Evolutionary conservation across 108 stramenopile species (phyloP).

Genomic region (Cylindrotheca fusiformis): DNA sequence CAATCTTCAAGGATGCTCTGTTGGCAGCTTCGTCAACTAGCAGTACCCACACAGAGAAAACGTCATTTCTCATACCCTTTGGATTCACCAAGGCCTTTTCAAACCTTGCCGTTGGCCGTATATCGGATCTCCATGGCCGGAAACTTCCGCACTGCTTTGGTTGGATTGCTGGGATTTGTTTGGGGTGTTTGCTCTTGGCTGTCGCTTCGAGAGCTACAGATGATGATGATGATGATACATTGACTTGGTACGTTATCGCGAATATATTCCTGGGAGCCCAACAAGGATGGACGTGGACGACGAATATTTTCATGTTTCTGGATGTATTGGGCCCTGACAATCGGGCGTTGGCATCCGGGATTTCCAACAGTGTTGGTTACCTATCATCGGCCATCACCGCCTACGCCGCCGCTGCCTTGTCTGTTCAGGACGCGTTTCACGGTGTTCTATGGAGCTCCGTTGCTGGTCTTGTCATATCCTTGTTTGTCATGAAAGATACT

Average conservation of each 20-base stretch:
- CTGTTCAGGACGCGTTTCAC: not conserved
- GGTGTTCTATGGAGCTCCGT: constrained; percentile 1
- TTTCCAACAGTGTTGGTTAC: constrained; percentile 22
- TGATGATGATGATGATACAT: not conserved
- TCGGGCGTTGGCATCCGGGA: constrained; percentile 14
- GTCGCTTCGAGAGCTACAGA: not conserved
- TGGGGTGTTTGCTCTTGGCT: constrained; percentile 7
- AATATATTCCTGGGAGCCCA: constrained; percentile 24
- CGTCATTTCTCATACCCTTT: constrained; percentile 22
- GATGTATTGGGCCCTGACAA: constrained; percentile 20
- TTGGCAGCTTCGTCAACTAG: not conserved
- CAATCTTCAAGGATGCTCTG: constrained; percentile 18
- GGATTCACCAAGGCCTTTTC: constrained; percentile 26
- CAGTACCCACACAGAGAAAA: constrained; percentile 9
- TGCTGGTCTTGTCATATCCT: constrained; percentile 4
- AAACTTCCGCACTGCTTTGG: constrained; percentile 10
- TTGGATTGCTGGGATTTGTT: constrained; percentile 8
- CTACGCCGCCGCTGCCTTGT: constrained; percentile 6
- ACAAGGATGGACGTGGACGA: constrained; percentile 27
- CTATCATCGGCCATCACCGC: constrained; percentile 12
- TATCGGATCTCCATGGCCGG: constrained; percentile 18
- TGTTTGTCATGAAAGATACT: constrained; percentile 7
- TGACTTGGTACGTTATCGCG: constrained; percentile 9
- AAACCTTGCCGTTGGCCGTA: constrained; percentile 14
- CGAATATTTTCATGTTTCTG: constrained; percentile 29